Base-by-base conservation (phyloP, 2,329 filamentous ascomycete species). In the Tolypocladium ovalisporum region DNA sequence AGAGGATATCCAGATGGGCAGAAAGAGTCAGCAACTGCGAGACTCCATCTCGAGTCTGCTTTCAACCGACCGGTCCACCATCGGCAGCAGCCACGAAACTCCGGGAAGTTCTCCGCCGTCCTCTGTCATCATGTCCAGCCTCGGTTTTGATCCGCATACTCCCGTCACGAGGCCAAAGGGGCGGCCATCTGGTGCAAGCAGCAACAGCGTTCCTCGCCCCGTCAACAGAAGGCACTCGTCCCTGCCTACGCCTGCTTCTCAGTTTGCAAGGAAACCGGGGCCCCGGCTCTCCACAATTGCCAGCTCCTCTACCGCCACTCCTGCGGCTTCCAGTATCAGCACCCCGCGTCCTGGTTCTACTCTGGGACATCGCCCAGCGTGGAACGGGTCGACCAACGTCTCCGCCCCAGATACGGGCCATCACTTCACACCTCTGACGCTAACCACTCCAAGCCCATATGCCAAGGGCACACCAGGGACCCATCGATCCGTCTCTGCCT, bases 31-130 rank as follows among this genome's bases (percentile, higher is more conserved):
- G 67, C 88, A 93, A 64, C 78, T 97, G 54, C 84, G 93, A 52
- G 93, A 97, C 70, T 97, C 93, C 0, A 87, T 97, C 57, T 97
- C 92, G 0, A 97, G 89, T 64, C 90, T 97, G 71, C 78, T 96
- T 4, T 95, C 90, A 2, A 89, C 89, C 63, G 90, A 95, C 67
- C 81, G 84, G 55, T 91, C 89, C 2, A 82, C 86, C 2, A 74
- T 82, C 12, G 85, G 80, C 60, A 93, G 89, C 65, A 81, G 82
- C 52, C 73, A 85, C 52, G 90, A 87, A 37, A 89, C 87, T 0
- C 87, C 87, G 0, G 84, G 85, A 52, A 89, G 84, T 73, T 84
- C 82, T 24, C 82, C 82, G 9, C 81, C 82, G 4, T 84, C 81
- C 4, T 85, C 82, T 0, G 78, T 84, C 56, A 79, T 83, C 62